These are phyloP conservation scores for Elsinoe necatrix DNA, from an alignment of 2,329 filamentous ascomycete genomes.

Conservation along the genomic window DNA sequence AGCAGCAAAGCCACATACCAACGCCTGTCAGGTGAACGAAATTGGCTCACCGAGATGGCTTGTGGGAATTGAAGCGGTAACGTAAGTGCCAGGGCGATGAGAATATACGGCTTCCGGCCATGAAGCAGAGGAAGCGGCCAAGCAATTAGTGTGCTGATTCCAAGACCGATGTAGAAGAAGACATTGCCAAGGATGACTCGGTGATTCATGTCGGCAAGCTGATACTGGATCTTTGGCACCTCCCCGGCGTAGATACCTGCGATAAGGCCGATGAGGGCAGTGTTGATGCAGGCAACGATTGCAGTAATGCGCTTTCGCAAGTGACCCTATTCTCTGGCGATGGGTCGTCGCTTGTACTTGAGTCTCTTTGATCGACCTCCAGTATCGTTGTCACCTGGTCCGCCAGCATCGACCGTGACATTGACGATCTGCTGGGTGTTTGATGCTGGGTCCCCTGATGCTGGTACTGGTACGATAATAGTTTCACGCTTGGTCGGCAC, in stretches of 20 bases:
- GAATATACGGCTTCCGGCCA: slow-evolving; percentile 68
- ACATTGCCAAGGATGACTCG: slow-evolving; percentile 65
- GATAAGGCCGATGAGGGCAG: slow-evolving; percentile 60
- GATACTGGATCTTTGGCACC: slow-evolving; percentile 71
- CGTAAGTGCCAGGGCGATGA: slow-evolving; percentile 58
- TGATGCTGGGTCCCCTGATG: neutral
- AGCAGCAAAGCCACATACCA: slow-evolving; percentile 56
- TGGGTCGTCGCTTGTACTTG: slow-evolving; percentile 46
- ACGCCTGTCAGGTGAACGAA: slow-evolving; percentile 44
- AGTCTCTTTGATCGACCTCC: neutral
- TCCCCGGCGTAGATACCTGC: slow-evolving; percentile 70
- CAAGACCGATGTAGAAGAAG: slow-evolving; percentile 61
- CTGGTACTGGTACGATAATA: neutral
- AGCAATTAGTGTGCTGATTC: slow-evolving; percentile 58
- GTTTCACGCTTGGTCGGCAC: neutral
- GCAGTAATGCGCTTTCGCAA: slow-evolving; percentile 61
- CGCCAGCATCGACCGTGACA: neutral
- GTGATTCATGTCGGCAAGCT: slow-evolving; percentile 60
- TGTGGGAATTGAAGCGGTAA: slow-evolving; percentile 70
- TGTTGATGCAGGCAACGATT: slow-evolving; percentile 61
- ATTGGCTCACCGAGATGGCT: slow-evolving; percentile 54
- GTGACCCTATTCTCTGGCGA: slow-evolving; percentile 64
- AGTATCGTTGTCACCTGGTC: neutral
- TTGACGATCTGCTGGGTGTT: neutral
- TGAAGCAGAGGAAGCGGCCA: slow-evolving; percentile 70